Base-by-base conservation (phyloP, 2,329 filamentous ascomycete species). In the Botrytis paeoniae region DNA sequence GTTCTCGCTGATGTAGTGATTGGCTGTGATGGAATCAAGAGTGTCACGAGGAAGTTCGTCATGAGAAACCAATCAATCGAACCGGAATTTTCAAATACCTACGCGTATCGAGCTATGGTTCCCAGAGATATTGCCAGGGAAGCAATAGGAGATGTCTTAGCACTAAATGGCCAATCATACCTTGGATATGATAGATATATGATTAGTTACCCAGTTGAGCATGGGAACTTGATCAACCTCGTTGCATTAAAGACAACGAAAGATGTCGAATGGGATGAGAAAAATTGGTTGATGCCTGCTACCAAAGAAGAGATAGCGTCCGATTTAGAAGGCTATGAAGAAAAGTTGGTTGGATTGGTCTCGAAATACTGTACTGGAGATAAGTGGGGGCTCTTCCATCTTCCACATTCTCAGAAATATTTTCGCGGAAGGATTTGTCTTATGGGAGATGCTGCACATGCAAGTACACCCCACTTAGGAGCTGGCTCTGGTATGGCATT, bases 11-110 rank as follows among this genome's bases (percentile, higher is more conserved):
- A 82, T 74, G 82, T 84, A 1, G 86, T 89, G 0, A 83, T 92
- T 72, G 89, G 88, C 8, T 90, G 88, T 78, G 90, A 92, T 80
- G 90, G 90, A 0, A 89, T 92, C 77, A 89, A 89, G 78, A 89
- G 87, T 0, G 82, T 83, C 5, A 83, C 87, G 4, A 83, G 90
- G 12, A 79, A 85, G 43, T 79, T 87, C 22, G 79, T 92, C 8
- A 81, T 91, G 6, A 87, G 86, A 0, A 78, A 83, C 3, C 65
- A 78, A 51, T 74, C 78, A 69, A 69, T 74, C 32, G 72, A 60
- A 64, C 73, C 74, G 7, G 61, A 77, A 61, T 92, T 89, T 78
- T 85, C 85, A 0, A 83, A 86, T 45, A 89, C 90, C 75, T 88
- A 88, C 80, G 90, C 87, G 48, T 92, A 90, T 80, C 85, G 90